These are phyloP conservation scores for Linum lewisii DNA, from an alignment of 345 rosid species.

Conservation along the genomic window DNA sequence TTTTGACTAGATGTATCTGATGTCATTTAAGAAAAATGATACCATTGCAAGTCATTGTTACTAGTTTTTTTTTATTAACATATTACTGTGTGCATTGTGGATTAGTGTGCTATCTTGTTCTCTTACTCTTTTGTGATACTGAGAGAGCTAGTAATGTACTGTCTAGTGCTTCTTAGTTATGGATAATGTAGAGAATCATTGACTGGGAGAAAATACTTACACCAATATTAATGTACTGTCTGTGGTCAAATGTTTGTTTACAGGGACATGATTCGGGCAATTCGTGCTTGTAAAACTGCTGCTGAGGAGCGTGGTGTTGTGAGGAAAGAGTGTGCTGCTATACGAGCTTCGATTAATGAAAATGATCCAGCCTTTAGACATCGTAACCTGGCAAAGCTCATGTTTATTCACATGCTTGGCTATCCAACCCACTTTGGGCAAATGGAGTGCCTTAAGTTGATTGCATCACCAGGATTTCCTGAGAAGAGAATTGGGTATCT, in stretches of 20 bases:
- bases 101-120: background rate
- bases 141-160: background rate
- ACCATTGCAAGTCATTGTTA: background rate
- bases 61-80: background rate
- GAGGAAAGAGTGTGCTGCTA: constrained; percentile 95
- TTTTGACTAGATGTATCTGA: background rate
- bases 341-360: constrained; percentile 81
- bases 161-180: background rate
- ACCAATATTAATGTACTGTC: background rate
- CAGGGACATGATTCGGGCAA: constrained; percentile 99
- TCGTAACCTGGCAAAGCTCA: constrained; percentile 94
- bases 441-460: constrained; percentile 96
- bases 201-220: background rate
- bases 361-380: constrained; percentile 88
- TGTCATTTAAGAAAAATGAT: background rate
- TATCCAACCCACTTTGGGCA: constrained; percentile 99
- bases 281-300: constrained; percentile 97
- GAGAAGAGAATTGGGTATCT: constrained; percentile 99
- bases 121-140: background rate
- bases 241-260: constrained; percentile 12
- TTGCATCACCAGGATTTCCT: constrained; percentile 94
- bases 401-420: constrained; percentile 99
- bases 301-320: constrained; percentile 98
- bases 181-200: background rate
- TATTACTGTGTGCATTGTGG: background rate